phyloP scores from a whole-genome alignment of 1,284 basidiomycete genomes.

The Salmacisia buchloeana region DNA sequence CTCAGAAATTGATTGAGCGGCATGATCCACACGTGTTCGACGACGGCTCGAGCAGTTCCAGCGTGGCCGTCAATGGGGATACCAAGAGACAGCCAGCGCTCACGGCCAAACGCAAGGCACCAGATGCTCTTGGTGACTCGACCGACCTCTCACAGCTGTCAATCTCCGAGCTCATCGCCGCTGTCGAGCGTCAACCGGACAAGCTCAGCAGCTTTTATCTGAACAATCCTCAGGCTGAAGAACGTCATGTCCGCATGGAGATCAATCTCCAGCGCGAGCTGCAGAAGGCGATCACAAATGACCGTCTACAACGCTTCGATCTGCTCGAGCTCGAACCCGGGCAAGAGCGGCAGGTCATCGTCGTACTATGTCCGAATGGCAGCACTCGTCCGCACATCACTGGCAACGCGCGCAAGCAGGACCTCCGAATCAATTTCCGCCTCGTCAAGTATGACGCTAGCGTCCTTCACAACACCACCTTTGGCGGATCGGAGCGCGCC shows the following conservation, averaged over 20 bases:
- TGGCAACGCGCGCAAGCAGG: constrained; percentile 53
- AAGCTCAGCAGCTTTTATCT: constrained; percentile 50
- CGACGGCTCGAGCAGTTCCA: background rate
- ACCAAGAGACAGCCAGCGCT: constrained; percentile 13
- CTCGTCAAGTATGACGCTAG: constrained; percentile 53
- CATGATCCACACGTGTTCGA: background rate
- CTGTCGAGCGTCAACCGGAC: constrained; percentile 53
- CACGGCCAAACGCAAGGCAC: constrained; percentile 43
- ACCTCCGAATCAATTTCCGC: constrained; percentile 55
- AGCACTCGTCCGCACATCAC: constrained; percentile 54
- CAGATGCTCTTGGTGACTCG: constrained; percentile 35
- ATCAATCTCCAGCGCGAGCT: constrained; percentile 54
- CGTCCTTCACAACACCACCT: background rate
- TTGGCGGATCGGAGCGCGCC: constrained; percentile 17
- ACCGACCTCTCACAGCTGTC: constrained; percentile 52
- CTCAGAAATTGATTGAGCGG: background rate
- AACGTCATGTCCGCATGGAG: constrained; percentile 53
- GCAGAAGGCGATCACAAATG: constrained; percentile 48
- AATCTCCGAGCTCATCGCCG: constrained; percentile 53
- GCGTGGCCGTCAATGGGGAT: background rate
- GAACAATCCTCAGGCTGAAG: constrained; percentile 53
- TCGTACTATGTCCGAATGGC: constrained; percentile 54
- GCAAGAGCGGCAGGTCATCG: constrained; percentile 51
- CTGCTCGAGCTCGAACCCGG: constrained; percentile 49
- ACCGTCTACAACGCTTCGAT: constrained; percentile 52